Evolutionary conservation across 257 asterid species (phyloP), one percentile per base, ranked within the genome.

Genomic region (Parsonsia alboflavescens): DNA sequence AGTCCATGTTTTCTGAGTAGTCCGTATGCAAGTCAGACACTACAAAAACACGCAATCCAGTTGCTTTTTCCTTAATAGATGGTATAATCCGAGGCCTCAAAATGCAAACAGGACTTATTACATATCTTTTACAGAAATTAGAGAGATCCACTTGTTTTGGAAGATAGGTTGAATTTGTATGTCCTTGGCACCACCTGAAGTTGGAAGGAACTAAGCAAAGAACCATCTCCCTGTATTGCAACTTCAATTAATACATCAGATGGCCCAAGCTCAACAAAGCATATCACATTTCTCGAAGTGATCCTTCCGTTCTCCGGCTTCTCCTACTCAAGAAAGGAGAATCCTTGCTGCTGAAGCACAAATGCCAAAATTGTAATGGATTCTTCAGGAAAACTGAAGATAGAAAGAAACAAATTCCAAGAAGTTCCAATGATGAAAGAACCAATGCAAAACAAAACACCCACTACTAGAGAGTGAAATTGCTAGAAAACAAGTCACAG

Each of bases 21-120:
- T 90, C 98, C 5, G 92, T 90, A 85, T 90, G 98, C 90, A 92
- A 77, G 79, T 92, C 97, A n/a, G 98, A 92, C 65, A 90, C 83
- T 45, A 87, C 87, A 81, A 84, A 89, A 6, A 86, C 93, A 16
- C 87, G 77, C 81, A 86, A 74, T 15, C 86, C 82, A 71, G 68
- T 26, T 22, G 79, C 49, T 48, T 75, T 71, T 21, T 68, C 73
- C 15, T 44, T 63, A 52, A 45, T 63, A 44, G 82, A 52, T 17
- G 85, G 75, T 82, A 86, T 58, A 56, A 91, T 78, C 75, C 33
- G 84, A 63, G 87, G 88, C 82, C 88, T 89, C 49, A 76, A 61
- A 16, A 72, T 66, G 70, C 73, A 75, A n/a, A 62, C 68, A 1
- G 71, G 66, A 19, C 52, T 75, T 67, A 72, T 16, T 24, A 49